phyloP scores from a whole-genome alignment of 2,329 filamentous ascomycete genomes.

The Ilyonectria mors-panacis region DNA sequence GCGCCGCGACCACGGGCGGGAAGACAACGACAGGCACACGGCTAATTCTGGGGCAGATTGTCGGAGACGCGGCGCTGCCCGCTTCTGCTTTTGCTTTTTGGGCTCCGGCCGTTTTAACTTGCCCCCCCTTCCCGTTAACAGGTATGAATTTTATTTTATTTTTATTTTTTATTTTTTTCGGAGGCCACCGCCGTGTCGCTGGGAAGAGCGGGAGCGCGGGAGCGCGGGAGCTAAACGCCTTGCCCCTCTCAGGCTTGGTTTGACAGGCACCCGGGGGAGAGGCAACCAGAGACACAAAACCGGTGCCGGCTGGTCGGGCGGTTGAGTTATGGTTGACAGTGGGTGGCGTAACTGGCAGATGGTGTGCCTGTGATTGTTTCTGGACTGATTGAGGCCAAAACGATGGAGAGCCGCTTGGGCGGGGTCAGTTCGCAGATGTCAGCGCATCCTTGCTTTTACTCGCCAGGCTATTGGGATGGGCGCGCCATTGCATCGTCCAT shows the following conservation, averaged over 20 bases:
- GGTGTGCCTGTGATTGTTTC: constrained; percentile 8
- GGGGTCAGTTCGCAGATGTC: constrained; percentile 13
- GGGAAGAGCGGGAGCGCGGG: constrained; percentile 21
- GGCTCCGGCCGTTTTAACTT: constrained; percentile 4
- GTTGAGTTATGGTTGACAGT: background rate
- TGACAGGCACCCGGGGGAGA: background rate
- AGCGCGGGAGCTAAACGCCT: constrained; percentile 19
- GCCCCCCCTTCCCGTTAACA: constrained; percentile 18
- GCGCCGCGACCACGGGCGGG: constrained; percentile 4
- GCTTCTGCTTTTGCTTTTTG: constrained; percentile 13
- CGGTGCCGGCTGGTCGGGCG: background rate
- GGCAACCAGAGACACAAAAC: background rate
- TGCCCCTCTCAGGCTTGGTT: background rate
- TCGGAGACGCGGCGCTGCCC: background rate
- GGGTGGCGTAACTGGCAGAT: constrained; percentile 2
- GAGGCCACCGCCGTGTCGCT: constrained; percentile 6
- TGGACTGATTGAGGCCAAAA: constrained; percentile 6
- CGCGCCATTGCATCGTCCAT: background rate
- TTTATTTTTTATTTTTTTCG: background rate
- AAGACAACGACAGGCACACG: constrained; percentile 11
- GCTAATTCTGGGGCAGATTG: constrained; percentile 17
- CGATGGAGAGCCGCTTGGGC: background rate
- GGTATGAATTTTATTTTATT: constrained; percentile 5
- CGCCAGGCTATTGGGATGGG: background rate
- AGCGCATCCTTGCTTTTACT: constrained; percentile 10